Evolutionary conservation across 2,329 filamentous ascomycete genomes (phyloP).

Genomic region (Fusarium udum): DNA sequence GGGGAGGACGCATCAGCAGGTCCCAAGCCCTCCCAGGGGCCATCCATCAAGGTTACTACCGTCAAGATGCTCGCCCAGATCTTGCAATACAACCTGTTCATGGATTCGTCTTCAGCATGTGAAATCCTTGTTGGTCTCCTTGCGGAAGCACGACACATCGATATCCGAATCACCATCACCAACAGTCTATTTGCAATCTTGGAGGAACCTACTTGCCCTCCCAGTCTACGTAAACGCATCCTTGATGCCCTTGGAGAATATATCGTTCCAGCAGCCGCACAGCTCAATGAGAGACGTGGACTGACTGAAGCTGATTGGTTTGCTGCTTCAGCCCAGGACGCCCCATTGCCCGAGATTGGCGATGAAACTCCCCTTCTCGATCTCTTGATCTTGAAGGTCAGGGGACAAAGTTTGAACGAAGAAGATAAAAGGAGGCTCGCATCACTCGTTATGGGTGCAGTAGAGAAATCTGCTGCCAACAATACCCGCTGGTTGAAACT

Average conservation of each 20-base stretch:
- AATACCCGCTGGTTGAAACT: slow-evolving; percentile 46
- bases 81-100: slow-evolving; percentile 42
- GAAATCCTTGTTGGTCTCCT: slow-evolving; percentile 46
- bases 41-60: slow-evolving; percentile 48
- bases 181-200: slow-evolving; percentile 42
- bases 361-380: slow-evolving; percentile 14
- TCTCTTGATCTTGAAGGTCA: slow-evolving; percentile 1
- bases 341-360: slow-evolving; percentile 14
- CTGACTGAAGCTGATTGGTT: slow-evolving; percentile 45
- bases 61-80: slow-evolving; percentile 52
- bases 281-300: slow-evolving; percentile 44
- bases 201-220: slow-evolving; percentile 16
- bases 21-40: background rate
- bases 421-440: slow-evolving; percentile 26
- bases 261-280: slow-evolving; percentile 43
- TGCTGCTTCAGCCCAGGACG: background rate
- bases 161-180: slow-evolving; percentile 45
- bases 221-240: slow-evolving; percentile 30
- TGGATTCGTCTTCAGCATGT: slow-evolving; percentile 39
- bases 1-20: background rate
- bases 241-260: slow-evolving; percentile 41
- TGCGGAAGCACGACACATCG: slow-evolving; percentile 45
- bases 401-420: background rate
- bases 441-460: slow-evolving; percentile 36
- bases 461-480: slow-evolving; percentile 43